Percentiles rank a stretch among this genome's conserved stretches.
phyloP scores from a whole-genome alignment of 140 eudicot genomes.

The Senecio squalidus region DNA sequence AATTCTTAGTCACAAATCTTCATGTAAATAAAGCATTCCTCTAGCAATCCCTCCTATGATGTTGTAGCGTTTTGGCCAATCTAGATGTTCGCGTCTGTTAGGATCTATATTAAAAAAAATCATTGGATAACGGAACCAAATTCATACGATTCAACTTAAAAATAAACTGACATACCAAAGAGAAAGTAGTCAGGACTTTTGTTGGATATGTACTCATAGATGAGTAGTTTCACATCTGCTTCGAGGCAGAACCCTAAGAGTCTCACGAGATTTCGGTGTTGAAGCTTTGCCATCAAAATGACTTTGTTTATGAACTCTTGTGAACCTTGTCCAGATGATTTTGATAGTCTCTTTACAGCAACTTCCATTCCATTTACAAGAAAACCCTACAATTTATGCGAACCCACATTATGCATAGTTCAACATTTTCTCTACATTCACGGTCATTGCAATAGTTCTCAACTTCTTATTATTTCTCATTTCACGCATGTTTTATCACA shows the following conservation, averaged over 20 bases:
- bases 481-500: no score
- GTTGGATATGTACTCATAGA: constrained; percentile 41
- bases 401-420: no score
- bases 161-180: constrained; percentile 20
- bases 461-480: no score
- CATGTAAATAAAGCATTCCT: constrained; percentile 63
- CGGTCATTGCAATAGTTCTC: no score
- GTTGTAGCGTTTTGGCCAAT: constrained; percentile 48
- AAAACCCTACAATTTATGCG: constrained; percentile 28
- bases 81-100: constrained; percentile 29
- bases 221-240: constrained; percentile 32
- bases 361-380: constrained; percentile 48
- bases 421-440: no score
- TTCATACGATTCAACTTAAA: not conserved
- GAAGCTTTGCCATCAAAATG: constrained; percentile 43
- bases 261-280: constrained; percentile 42
- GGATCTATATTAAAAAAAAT: constrained; percentile 17
- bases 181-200: constrained; percentile 36
- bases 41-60: constrained; percentile 51
- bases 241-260: constrained; percentile 41
- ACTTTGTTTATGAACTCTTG: constrained; percentile 43
- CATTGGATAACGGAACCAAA: constrained; percentile 1
- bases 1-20: constrained; percentile 56
- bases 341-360: constrained; percentile 52
- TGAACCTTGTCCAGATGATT: constrained; percentile 42